Base-by-base conservation (phyloP, 805 yeast species). In the Saccharomycopsis oosterbeekiorum region DNA sequence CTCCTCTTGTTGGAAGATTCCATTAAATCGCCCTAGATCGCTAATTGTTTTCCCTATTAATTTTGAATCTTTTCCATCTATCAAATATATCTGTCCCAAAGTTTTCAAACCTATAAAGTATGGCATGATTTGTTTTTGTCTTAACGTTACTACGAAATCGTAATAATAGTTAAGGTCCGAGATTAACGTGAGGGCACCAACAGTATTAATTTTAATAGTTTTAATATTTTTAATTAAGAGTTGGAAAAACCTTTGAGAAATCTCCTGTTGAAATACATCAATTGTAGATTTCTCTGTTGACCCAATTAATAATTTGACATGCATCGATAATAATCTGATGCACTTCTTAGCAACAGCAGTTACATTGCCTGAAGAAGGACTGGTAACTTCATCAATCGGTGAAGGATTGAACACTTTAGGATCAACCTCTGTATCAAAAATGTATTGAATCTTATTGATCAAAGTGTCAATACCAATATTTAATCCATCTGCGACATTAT, bases 181-280 rank as follows among this genome's bases (percentile, higher is more conserved):
- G 29, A 91, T 90, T 60, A 93, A 78, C 58, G 82, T 84, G 29
- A 90, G 80, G 0, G 97, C 96, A 1, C 99, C 98, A 12, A 80
- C 80, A 1, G 84, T 84, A 2, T 96, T 88, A 0, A 93, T 82
- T 0, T 84, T 81, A 68, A 84, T 84, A 57, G 81, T 78, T 67
- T 91, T 89, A 61, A 94, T 78, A 61, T 88, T 82, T 69, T 89
- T 91, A 51, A 89, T 88, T 36, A 94, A 75, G 0, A 85, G 77
- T 43, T 81, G 84, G 68, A 89, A 90, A 63, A 94, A 85, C 53
- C 98, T 72, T 70, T 90, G 89, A 0, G 97, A 97, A 40, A 93
- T 85, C 68, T 94, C 99, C 69, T 92, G 96, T 67, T 92, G 94
- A 69, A 91, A 94, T 0, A 93, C 96, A 67, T 92, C 98, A 29